Conservation (phyloP, 2,329 filamentous ascomycete genomes). For the Xylariaceae sp. region DNA sequence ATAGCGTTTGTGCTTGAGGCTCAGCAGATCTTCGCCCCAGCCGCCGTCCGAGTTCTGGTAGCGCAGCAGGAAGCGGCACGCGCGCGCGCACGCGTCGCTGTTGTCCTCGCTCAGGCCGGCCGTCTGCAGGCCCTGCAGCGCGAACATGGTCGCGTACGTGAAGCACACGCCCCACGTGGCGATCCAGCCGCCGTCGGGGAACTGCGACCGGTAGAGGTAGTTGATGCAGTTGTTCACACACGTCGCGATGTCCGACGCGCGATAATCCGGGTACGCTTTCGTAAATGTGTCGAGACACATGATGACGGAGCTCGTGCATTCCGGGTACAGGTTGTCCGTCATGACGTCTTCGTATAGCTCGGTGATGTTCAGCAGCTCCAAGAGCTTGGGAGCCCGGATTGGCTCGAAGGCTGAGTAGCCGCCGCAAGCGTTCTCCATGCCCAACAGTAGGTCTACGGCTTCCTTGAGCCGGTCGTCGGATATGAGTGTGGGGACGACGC, state of each 20-base stretch:
- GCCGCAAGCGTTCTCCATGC: not conserved
- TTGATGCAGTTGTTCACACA: not conserved
- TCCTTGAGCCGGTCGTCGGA: conserved; percentile 1
- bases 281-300: conserved; percentile 1
- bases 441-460: conserved; percentile 5
- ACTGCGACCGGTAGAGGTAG: conserved; percentile 1
- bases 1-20: conserved; percentile 1
- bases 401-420: conserved; percentile 5
- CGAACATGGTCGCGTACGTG: conserved; percentile 6
- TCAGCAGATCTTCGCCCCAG: conserved; percentile 5
- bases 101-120: conserved; percentile 3
- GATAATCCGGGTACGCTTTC: not conserved
- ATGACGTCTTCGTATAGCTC: conserved; percentile 6
- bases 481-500: not conserved
- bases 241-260: not conserved
- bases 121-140: conserved; percentile 2
- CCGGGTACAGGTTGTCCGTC: conserved; percentile 2
- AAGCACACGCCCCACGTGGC: conserved; percentile 8
- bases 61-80: conserved; percentile 3
- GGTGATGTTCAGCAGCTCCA: conserved; percentile 7
- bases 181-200: conserved; percentile 5
- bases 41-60: conserved; percentile 6
- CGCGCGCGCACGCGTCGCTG: not conserved
- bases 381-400: conserved; percentile 1
- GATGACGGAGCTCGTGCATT: conserved; percentile 3